phyloP scores from a whole-genome alignment of 2,329 filamentous ascomycete genomes.

The Nemania sp. region DNA sequence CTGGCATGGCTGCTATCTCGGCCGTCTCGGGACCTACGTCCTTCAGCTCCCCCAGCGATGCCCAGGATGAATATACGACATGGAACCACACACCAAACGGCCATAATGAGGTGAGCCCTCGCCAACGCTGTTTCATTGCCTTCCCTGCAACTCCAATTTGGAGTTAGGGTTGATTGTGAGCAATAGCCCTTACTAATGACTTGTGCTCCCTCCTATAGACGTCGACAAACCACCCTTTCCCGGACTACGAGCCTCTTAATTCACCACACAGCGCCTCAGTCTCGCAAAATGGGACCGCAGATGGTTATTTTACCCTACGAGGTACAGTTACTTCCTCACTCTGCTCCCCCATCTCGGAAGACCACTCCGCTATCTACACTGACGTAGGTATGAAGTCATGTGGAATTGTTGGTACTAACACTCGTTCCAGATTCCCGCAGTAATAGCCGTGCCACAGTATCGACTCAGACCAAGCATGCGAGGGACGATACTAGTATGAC shows the following conservation, averaged over 20 bases:
- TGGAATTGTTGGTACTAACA: conserved; percentile 27
- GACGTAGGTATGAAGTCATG: neutral
- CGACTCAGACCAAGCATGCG: conserved; percentile 34
- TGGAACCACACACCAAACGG: conserved; percentile 45
- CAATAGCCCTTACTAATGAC: conserved; percentile 9
- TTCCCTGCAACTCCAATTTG: neutral
- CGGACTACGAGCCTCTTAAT: conserved; percentile 34
- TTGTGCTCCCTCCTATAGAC: conserved; percentile 24
- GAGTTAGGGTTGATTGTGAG: neutral
- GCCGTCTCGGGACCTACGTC: conserved; percentile 53
- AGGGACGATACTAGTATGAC: conserved; percentile 40
- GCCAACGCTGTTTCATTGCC: neutral
- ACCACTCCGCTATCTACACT: neutral
- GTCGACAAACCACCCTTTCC: conserved; percentile 34
- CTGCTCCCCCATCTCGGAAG: neutral
- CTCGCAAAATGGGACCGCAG: conserved; percentile 33
- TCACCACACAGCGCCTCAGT: conserved; percentile 22
- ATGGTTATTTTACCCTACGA: conserved; percentile 34
- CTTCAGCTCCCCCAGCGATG: conserved; percentile 54
- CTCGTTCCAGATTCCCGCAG: conserved; percentile 29
- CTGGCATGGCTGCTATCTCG: conserved; percentile 58
- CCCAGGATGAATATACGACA: conserved; percentile 51
- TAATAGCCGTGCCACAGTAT: conserved; percentile 23
- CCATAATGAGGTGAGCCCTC: conserved; percentile 37
- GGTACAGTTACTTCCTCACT: conserved; percentile 29